These are phyloP conservation scores for Begonia fuchsioides DNA, from an alignment of 306 rosid genomes.

Conservation along the genomic window DNA sequence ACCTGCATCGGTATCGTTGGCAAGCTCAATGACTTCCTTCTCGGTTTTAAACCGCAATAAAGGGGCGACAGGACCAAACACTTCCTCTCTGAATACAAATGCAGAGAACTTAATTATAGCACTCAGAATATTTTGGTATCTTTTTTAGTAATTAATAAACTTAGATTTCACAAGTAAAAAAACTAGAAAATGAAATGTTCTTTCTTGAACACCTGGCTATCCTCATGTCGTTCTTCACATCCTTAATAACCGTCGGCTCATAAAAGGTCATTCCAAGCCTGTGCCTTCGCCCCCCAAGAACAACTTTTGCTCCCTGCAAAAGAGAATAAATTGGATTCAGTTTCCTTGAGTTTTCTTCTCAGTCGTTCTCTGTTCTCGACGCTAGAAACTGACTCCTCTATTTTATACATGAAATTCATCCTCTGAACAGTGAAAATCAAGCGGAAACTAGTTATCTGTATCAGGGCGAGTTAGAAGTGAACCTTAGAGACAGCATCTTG, in stretches of 20 bases:
- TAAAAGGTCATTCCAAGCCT: constrained; percentile 74
- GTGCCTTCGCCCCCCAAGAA: constrained; percentile 81
- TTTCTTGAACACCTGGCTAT: constrained; percentile 38
- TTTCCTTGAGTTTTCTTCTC: no score
- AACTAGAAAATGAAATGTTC: not conserved
- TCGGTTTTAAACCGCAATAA: constrained; percentile 73
- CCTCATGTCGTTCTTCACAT: constrained; percentile 57
- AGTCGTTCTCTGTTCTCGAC: no score
- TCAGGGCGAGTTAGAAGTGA: no score
- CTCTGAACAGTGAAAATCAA: no score
- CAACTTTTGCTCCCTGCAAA: no score
- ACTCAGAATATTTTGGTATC: no score
- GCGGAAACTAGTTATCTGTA: no score
- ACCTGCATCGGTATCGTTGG: constrained; percentile 85
- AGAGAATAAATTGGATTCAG: no score
- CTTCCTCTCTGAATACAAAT: constrained; percentile 92
- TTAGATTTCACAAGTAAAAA: no score
- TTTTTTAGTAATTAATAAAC: no score
- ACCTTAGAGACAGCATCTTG: constrained; percentile 85
- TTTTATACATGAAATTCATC: no score
- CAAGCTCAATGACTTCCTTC: constrained; percentile 73
- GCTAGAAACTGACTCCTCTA: no score
- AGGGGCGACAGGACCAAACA: constrained; percentile 93
- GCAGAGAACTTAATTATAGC: not conserved
- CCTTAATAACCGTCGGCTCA: constrained; percentile 69